Evolutionary conservation across 805 yeast species (phyloP).

Genomic region (Schizosaccharomyces octosporus): DNA sequence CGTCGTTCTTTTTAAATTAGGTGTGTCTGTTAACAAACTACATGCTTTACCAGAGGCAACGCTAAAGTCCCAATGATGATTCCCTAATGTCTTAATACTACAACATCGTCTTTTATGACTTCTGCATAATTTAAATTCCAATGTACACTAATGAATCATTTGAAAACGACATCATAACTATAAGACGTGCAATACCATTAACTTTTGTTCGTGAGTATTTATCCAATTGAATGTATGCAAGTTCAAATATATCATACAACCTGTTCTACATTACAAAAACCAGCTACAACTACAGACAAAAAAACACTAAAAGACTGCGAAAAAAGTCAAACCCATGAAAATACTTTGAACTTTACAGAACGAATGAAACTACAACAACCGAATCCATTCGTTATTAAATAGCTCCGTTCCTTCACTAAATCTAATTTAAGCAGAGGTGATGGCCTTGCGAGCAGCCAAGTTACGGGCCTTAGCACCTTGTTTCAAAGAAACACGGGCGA

Average conservation of each 20-base stretch:
- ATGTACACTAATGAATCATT: too few species aligned
- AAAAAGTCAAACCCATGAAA: background rate
- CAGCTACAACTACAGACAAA: background rate
- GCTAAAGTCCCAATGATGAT: too few species aligned
- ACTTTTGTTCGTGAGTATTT: too few species aligned
- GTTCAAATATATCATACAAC: too few species aligned
- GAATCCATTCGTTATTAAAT: background rate
- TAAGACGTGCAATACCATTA: too few species aligned
- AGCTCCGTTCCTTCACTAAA: background rate
- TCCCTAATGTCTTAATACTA: too few species aligned
- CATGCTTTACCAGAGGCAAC: too few species aligned
- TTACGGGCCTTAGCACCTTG: constrained; percentile 1
- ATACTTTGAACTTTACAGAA: background rate
- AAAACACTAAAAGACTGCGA: background rate
- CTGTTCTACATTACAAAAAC: too few species aligned
- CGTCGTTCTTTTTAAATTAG: constrained; percentile 8
- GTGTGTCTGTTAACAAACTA: background rate
- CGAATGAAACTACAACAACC: background rate
- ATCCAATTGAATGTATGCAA: too few species aligned
- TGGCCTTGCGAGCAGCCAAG: constrained; percentile 2
- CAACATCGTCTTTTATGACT: too few species aligned
- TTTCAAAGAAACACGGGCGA: background rate
- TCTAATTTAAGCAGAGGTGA: background rate
- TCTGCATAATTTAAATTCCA: too few species aligned
- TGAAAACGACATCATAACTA: too few species aligned